Percentiles rank a stretch among this genome's conserved stretches.
These are phyloP conservation scores for Gaultheria prostrata DNA, from an alignment of 148 eudicot species.

Conservation along the genomic window DNA sequence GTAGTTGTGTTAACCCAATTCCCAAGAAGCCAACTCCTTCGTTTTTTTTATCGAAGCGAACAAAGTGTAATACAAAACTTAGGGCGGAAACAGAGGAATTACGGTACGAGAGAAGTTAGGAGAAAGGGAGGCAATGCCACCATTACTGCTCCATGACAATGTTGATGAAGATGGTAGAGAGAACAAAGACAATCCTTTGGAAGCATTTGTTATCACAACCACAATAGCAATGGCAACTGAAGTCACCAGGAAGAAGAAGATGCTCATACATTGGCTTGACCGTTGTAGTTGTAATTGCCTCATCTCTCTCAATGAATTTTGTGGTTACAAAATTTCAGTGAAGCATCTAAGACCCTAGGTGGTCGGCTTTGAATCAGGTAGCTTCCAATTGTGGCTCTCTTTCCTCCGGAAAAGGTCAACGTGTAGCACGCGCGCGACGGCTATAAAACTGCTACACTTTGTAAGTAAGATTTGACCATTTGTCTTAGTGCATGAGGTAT, in stretches of 20 bases:
- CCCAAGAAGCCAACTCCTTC: no score
- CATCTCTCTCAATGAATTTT: not conserved
- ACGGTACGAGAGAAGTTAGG: not conserved
- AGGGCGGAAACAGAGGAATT: not conserved
- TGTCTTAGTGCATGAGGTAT: no score
- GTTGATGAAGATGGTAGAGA: not conserved
- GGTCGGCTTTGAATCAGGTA: not conserved
- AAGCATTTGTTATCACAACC: constrained; percentile 3
- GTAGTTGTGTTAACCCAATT: no score
- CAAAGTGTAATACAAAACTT: not conserved
- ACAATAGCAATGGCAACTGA: not conserved
- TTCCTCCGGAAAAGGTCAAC: not conserved
- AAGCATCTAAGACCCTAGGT: not conserved
- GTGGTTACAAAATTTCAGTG: not conserved
- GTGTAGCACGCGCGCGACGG: not conserved
- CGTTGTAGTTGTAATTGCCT: not conserved
- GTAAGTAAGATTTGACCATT: no score
- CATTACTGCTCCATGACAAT: not conserved
- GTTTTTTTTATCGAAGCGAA: no score
- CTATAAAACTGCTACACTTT: not conserved
- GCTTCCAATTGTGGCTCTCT: not conserved
- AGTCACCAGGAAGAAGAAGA: not conserved
- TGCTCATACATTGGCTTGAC: not conserved
- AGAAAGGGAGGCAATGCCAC: not conserved
- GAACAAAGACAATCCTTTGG: not conserved